Evolutionary conservation across 179 eudicot genomes (phyloP).

Genomic region (Heliamphora pulchella): DNA sequence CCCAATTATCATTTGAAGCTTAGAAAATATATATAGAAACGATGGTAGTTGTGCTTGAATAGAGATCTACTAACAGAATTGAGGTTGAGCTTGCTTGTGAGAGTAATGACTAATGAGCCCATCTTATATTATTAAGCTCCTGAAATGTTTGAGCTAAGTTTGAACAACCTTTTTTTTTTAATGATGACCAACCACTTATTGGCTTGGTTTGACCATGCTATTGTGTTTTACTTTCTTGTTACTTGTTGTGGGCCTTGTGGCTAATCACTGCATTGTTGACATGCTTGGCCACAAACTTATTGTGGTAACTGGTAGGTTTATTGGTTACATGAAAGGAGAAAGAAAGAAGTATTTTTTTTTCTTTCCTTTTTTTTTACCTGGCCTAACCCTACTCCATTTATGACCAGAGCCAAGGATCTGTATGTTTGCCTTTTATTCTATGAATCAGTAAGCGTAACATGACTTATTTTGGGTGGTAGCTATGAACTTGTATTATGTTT

Average conservation of each 20-base stretch:
- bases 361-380: neutral
- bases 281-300: neutral
- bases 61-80: neutral
- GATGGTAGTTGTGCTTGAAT: neutral
- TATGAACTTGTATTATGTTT: too few relatives aligned
- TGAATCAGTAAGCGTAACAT: neutral
- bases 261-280: neutral
- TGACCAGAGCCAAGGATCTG: neutral
- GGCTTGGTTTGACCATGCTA: neutral
- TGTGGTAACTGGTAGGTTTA: neutral
- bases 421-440: too few relatives aligned
- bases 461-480: neutral
- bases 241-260: neutral
- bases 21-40: too few relatives aligned
- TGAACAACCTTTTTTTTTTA: too few relatives aligned
- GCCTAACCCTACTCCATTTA: too few relatives aligned
- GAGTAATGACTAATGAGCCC: neutral
- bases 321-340: neutral
- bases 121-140: too few relatives aligned
- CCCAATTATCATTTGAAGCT: too few relatives aligned
- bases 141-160: too few relatives aligned
- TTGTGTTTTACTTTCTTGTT: conserved; percentile 7
- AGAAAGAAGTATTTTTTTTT: neutral
- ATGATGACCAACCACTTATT: too few relatives aligned
- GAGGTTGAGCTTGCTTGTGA: neutral